Evolutionary conservation across 805 yeast genomes (phyloP), one percentile per base, ranked within the genome.

Genomic region (Blastobotrys robertii): DNA sequence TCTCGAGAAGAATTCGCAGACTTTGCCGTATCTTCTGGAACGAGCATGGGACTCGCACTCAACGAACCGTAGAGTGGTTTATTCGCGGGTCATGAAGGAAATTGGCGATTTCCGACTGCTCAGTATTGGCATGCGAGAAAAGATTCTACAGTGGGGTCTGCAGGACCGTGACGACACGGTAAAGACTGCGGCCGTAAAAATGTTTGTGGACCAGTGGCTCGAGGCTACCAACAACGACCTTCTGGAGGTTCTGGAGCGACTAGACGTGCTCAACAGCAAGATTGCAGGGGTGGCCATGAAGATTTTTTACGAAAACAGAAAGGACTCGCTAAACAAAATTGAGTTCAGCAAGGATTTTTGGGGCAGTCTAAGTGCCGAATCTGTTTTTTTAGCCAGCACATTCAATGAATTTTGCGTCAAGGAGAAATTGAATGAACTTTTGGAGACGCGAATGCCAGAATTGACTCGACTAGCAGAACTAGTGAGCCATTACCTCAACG

Each of bases 111-210:
- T 80, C 49, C 65, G 78, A 31, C 64, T 66, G 15, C 65, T 85
- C 8, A 73, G 70, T 29, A 66, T 73, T 39, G 66, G 66, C 6
- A 67, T 73, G 29, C 66, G 95, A 34, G 90, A 83, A 44, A 71
- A 73, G 43, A 59, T 92, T 16, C 67, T 92, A 14, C 68, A 71
- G 35, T 84, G 95, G 86, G 97, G 98, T 2, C 68, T 90, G 40
- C 77, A 76, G 48, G 98, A 90, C 61, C 74, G 97, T 50, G 96
- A 88, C 50, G 76, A 70, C 3, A 51, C 68, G 4, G 97, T 92
- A 1, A 67, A 76, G 50, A 67, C 66, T 22, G 90, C 95, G 0
- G 86, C 95, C 4, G 62, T 71, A 1, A 73, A 75, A 48, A 72
- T 87, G 77, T 68, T 92, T 37, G 71, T 84, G 2, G 64, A 67